These are phyloP conservation scores for Camellia lanceoleosa DNA, from an alignment of 148 eudicot species.

Conservation along the genomic window DNA sequence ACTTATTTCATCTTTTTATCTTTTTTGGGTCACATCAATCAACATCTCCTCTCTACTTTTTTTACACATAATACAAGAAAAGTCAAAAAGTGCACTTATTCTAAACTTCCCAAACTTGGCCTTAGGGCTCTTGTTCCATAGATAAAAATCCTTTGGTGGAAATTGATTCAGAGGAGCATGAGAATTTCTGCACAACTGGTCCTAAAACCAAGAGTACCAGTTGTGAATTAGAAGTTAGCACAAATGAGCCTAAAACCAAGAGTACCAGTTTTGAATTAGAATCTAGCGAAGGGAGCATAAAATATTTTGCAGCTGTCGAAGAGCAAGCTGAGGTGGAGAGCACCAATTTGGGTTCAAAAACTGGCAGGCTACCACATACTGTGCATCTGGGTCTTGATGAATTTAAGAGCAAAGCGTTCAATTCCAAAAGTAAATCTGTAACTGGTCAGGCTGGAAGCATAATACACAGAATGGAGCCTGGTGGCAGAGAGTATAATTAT, in stretches of 20 bases:
- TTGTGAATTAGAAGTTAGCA: slow-evolving; percentile 19
- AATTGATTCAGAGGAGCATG: slow-evolving; percentile 24
- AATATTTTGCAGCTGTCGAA: slow-evolving; percentile 10
- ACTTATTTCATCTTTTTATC: too few relatives aligned
- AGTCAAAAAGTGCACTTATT: too few relatives aligned
- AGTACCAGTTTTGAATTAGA: slow-evolving; percentile 20
- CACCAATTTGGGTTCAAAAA: slow-evolving; percentile 28
- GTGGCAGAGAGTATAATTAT: slow-evolving; percentile 87
- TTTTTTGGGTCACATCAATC: too few relatives aligned
- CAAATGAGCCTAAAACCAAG: slow-evolving; percentile 20
- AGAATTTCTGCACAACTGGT: slow-evolving; percentile 25
- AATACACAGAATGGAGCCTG: slow-evolving; percentile 84
- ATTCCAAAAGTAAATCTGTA: slow-evolving; percentile 41
- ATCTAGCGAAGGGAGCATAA: slow-evolving; percentile 10
- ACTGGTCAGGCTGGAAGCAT: slow-evolving; percentile 62
- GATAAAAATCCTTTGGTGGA: slow-evolving; percentile 21
- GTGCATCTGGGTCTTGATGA: slow-evolving; percentile 79
- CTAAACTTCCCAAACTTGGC: too few relatives aligned
- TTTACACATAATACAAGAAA: too few relatives aligned
- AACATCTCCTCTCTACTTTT: too few relatives aligned
- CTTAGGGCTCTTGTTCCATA: slow-evolving; percentile 22
- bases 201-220: slow-evolving; percentile 16
- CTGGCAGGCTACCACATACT: slow-evolving; percentile 45
- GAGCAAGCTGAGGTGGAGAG: slow-evolving; percentile 27
- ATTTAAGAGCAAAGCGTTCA: slow-evolving; percentile 76